Evolutionary conservation across 768 basidiomycete genomes (phyloP).

Genomic region (Hygrophorus russula): DNA sequence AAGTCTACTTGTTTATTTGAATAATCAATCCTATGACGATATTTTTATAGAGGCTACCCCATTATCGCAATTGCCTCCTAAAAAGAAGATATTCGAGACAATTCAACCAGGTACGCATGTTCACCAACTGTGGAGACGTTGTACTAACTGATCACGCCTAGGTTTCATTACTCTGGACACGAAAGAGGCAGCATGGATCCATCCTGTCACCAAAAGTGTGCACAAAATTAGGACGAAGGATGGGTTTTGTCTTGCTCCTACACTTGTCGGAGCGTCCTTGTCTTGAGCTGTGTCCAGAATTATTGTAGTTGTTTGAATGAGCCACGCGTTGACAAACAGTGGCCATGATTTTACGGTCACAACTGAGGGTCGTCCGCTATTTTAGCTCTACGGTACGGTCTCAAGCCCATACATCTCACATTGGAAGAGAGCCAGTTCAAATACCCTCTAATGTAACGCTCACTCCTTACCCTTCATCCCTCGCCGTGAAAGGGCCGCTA

Average conservation of each 20-base stretch:
- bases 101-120: conserved; percentile 67
- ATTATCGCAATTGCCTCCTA: conserved; percentile 84
- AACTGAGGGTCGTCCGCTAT: conserved; percentile 22
- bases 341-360: conserved; percentile 27
- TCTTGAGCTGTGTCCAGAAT: background rate
- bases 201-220: conserved; percentile 64
- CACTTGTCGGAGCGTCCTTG: conserved; percentile 39
- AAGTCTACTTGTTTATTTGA: conserved; percentile 11
- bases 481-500: conserved; percentile 34
- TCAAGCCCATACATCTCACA: conserved; percentile 50
- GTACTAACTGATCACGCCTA: conserved; percentile 13
- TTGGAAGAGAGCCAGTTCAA: conserved; percentile 48
- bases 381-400: conserved; percentile 42
- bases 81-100: conserved; percentile 98
- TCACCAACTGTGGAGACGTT: background rate
- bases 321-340: too few species aligned
- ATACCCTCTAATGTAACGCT: conserved; percentile 32
- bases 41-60: conserved; percentile 42
- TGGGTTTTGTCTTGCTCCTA: conserved; percentile 73
- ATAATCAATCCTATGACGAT: background rate
- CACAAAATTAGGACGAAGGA: conserved; percentile 82
- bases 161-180: conserved; percentile 86
- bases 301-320: too few species aligned
- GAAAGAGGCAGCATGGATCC: conserved; percentile 87
- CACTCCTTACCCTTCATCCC: conserved; percentile 24